A percentile compares a stretch with the other conserved stretches of the same genome.
Evolutionary conservation across 73 alveolate genomes (phyloP).

Genomic region (Breviolum minutum): DNA sequence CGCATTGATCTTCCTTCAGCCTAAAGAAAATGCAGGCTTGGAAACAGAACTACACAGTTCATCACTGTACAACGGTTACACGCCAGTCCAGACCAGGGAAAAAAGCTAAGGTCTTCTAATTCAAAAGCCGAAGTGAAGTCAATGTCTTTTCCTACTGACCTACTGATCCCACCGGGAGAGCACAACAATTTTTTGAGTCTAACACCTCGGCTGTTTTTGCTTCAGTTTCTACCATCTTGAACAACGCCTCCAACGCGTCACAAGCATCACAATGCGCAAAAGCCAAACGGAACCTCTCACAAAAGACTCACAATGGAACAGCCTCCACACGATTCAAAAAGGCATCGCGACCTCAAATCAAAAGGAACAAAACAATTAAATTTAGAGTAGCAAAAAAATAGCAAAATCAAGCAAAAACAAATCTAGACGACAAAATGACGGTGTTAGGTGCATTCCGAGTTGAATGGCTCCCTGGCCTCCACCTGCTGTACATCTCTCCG

Average conservation of each 20-base stretch:
- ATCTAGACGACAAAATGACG: background rate
- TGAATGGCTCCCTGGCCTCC: conserved; percentile 1
- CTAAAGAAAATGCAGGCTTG: background rate
- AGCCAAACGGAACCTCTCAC: too few species aligned
- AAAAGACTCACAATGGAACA: background rate
- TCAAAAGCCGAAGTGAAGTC: background rate
- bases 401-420: background rate
- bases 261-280: background rate
- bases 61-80: background rate
- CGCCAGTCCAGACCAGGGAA: background rate
- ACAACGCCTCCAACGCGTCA: background rate
- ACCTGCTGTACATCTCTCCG: conserved; percentile 36
- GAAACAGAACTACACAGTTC: background rate
- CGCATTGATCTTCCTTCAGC: conserved; percentile 64
- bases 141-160: background rate
- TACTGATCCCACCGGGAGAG: background rate
- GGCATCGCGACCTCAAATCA: background rate
- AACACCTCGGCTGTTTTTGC: conserved; percentile 37
- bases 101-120: background rate
- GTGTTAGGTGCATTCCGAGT: background rate
- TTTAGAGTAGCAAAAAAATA: background rate
- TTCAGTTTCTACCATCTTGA: conserved; percentile 57
- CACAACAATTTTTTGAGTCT: too few species aligned
- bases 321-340: conserved; percentile 27
- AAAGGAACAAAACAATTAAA: background rate